Evolutionary conservation across 495 filamentous ascomycete species (phyloP).

Genomic region (Immersiella caudata): DNA sequence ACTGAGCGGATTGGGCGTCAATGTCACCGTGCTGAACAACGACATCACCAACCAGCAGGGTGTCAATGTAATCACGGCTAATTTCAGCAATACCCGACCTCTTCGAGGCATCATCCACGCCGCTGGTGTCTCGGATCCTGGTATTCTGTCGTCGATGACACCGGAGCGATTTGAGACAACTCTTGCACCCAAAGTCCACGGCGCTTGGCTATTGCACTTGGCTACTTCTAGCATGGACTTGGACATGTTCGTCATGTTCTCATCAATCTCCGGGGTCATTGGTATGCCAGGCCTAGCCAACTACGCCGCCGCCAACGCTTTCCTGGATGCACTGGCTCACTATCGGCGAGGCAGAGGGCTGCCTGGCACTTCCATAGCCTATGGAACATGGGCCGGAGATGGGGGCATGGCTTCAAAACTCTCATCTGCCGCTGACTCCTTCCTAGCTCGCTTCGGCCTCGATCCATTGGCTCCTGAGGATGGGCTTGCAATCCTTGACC

Average conservation of each 20-base stretch:
- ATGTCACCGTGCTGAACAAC: constrained; percentile 31
- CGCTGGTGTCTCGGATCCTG: constrained; percentile 47
- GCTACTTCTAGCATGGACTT: constrained; percentile 32
- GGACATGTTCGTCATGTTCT: constrained; percentile 62
- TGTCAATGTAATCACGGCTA: constrained; percentile 24
- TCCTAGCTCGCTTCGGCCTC: constrained; percentile 27
- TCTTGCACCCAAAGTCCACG: constrained; percentile 46
- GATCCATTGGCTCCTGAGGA: constrained; percentile 21
- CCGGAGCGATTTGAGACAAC: constrained; percentile 37
- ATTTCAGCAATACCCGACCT: constrained; percentile 37
- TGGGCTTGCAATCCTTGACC: constrained; percentile 24
- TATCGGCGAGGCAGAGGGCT: constrained; percentile 29
- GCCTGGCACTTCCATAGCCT: constrained; percentile 29
- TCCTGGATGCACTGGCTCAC: constrained; percentile 50
- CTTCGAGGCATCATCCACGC: constrained; percentile 50
- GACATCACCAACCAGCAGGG: constrained; percentile 35
- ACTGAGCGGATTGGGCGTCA: constrained; percentile 22
- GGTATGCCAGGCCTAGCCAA: constrained; percentile 58
- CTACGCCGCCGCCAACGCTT: constrained; percentile 62
- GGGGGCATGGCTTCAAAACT: constrained; percentile 33
- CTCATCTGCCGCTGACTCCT: constrained; percentile 16
- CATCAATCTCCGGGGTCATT: constrained; percentile 44
- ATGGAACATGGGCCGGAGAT: constrained; percentile 34
- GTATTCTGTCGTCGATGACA: constrained; percentile 45
- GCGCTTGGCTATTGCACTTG: constrained; percentile 42